Base-by-base conservation (phyloP, 176 grass and related monocot genomes). In the Hsuehochloa calcarea region DNA sequence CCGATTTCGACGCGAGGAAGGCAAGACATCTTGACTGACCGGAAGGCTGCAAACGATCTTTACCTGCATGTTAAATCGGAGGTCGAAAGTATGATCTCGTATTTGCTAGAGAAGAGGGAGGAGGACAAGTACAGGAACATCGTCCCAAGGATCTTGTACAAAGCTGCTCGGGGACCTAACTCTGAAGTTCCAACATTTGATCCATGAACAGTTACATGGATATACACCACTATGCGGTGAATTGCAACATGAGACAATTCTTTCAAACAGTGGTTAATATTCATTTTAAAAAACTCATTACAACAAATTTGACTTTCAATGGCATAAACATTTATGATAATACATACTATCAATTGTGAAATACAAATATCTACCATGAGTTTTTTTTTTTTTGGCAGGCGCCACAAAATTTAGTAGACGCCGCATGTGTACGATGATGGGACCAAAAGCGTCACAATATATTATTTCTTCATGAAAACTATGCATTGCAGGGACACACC, bases 11-110 rank as follows among this genome's bases (percentile, higher is more conserved):
- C 87, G 19, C 85, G 29, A 5, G 80, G 68, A 4, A 81, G 78
- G 70, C 71, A 89, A 15, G 80, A 82, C 27, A 22, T 94, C 44
- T 44, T 94, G 66, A 80, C 65, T 34, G 83, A 91, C 54, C 89
- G 77, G 77, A 55, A 78, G 49, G 74, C 83, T 0, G 92, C 79
- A 0, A 52, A 72, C 20, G 31, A 80, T 11, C 74, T 94, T 19
- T 94, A 94, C 72, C 50, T 81, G 85, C 74, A 94, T 51, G 80
- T 94, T 7, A 94, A 91, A 47, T 89, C 92, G 59, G 89, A 94
- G 79, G 92, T 94, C 10, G 86, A 91, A 43, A 39, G 56, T 15
- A 85, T 89, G 11, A 89, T 94, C 66, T 78, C 77, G 2, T 91
- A 92, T 55, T 67, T 94, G 61, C 66, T 91, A 64, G 85, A 85